A percentile compares a stretch with the other conserved stretches of the same genome.
phyloP scores from a whole-genome alignment of 768 basidiomycete genomes.

The Omphalotus guepiniiformis region DNA sequence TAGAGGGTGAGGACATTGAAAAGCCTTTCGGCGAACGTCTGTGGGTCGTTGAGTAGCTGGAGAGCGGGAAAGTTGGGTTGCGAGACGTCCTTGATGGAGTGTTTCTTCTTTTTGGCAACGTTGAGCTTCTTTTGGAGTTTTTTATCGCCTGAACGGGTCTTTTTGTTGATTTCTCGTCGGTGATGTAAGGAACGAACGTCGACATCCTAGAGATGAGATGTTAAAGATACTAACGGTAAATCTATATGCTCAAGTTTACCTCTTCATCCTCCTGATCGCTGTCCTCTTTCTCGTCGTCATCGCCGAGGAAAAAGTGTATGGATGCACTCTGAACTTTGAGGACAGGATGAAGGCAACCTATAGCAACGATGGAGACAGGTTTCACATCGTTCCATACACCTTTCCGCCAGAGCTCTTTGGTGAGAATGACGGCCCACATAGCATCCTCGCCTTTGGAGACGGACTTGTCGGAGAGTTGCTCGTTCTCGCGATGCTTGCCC shows the following conservation, averaged over 20 bases:
- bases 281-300: conserved; percentile 70
- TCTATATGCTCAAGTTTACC: no score
- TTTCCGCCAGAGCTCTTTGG: conserved; percentile 93
- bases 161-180: conserved; percentile 90
- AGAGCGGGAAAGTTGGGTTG: conserved; percentile 83
- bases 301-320: conserved; percentile 94
- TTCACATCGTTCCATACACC: conserved; percentile 91
- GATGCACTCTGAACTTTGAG: conserved; percentile 94
- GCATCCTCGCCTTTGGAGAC: conserved; percentile 72
- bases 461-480: conserved; percentile 33
- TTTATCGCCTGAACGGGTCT: conserved; percentile 78
- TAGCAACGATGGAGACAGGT: conserved; percentile 85
- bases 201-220: conserved; percentile 39
- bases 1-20: conserved; percentile 79
- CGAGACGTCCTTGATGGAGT: conserved; percentile 3
- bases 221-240: background rate
- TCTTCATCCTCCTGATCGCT: conserved; percentile 71
- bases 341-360: conserved; percentile 91
- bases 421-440: conserved; percentile 95
- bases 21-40: conserved; percentile 91
- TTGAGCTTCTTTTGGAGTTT: conserved; percentile 74
- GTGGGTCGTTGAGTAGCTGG: conserved; percentile 91
- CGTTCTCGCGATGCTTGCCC: conserved; percentile 50
- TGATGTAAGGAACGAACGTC: conserved; percentile 78
- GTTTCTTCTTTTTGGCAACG: conserved; percentile 56